phyloP scores from a whole-genome alignment of 2,329 filamentous ascomycete genomes.

The Xylaria sp. region DNA sequence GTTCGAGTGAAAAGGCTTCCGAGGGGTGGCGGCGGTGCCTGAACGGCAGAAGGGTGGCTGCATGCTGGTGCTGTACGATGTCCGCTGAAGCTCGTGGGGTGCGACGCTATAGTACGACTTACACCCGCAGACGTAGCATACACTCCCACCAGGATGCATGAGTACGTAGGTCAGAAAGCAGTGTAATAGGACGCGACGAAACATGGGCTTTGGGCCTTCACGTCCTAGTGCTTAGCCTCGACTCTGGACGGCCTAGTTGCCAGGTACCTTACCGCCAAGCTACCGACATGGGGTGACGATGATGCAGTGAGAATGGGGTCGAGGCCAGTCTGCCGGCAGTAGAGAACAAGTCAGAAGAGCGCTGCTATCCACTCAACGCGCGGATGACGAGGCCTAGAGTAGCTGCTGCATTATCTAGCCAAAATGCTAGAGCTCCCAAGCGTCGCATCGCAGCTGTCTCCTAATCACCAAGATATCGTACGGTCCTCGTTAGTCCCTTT shows the following conservation, averaged over 20 bases:
- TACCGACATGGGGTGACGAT: conserved; percentile 21
- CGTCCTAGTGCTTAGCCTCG: conserved; percentile 20
- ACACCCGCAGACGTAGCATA: conserved; percentile 33
- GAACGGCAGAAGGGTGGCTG: conserved; percentile 38
- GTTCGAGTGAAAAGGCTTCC: conserved; percentile 33
- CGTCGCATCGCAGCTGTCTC: conserved; percentile 45
- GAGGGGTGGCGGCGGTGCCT: conserved; percentile 39
- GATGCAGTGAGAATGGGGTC: conserved; percentile 26
- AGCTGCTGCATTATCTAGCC: conserved; percentile 39
- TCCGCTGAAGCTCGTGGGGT: conserved; percentile 36
- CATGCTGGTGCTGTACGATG: conserved; percentile 33
- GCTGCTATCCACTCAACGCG: conserved; percentile 12
- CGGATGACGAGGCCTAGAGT: conserved; percentile 35
- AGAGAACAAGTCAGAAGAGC: conserved; percentile 29
- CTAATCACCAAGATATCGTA: conserved; percentile 35
- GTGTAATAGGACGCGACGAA: conserved; percentile 15
- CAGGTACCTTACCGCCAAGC: conserved; percentile 31
- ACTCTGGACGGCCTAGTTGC: conserved; percentile 21
- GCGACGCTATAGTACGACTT: conserved; percentile 33
- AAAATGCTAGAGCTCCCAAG: conserved; percentile 42
- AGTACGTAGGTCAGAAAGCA: conserved; percentile 19
- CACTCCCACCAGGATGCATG: conserved; percentile 22
- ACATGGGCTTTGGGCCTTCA: conserved; percentile 27
- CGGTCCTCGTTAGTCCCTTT: conserved; percentile 20
- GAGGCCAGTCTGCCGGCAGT: conserved; percentile 36